Evolutionary conservation across 2,329 filamentous ascomycete genomes (phyloP).

Genomic region (Curvularia lunata): DNA sequence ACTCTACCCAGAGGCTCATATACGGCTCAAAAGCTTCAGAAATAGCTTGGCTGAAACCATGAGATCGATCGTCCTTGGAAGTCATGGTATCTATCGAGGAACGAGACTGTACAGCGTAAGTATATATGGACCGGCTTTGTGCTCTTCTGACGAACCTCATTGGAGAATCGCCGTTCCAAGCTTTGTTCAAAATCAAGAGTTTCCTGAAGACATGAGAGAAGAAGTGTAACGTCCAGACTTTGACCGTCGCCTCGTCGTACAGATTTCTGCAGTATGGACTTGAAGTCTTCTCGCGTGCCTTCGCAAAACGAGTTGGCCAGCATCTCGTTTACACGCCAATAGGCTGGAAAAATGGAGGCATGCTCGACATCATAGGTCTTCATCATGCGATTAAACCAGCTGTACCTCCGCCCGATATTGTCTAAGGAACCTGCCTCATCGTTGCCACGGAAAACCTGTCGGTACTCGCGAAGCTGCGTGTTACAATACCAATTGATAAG

Average conservation of each 20-base stretch:
- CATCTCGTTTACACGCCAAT: conserved; percentile 90
- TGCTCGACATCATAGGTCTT: conserved; percentile 97
- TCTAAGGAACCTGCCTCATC: conserved; percentile 93
- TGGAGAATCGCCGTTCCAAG: conserved; percentile 82
- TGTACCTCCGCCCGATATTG: conserved; percentile 93
- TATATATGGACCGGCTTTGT: not conserved
- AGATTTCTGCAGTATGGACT: conserved; percentile 85
- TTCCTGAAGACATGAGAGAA: conserved; percentile 89
- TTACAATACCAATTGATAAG: conserved; percentile 98
- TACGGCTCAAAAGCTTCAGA: conserved; percentile 98
- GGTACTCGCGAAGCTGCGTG: conserved; percentile 92
- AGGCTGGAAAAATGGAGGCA: conserved; percentile 79
- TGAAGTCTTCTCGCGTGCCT: conserved; percentile 93
- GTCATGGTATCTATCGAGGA: conserved; percentile 89
- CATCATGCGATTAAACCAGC: conserved; percentile 95
- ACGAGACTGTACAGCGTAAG: conserved; percentile 60
- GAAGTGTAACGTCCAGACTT: conserved; percentile 85
- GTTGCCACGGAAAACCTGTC: conserved; percentile 93
- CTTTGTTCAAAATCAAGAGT: conserved; percentile 96
- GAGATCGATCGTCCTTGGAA: conserved; percentile 75
- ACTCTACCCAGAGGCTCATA: conserved; percentile 94
- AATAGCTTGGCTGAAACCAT: conserved; percentile 86
- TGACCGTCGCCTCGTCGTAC: conserved; percentile 79
- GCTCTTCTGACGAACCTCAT: conserved; percentile 49
- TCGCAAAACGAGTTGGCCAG: conserved; percentile 94